Base-by-base conservation (phyloP, 257 asterid genomes). In the Jasminum sambac region DNA sequence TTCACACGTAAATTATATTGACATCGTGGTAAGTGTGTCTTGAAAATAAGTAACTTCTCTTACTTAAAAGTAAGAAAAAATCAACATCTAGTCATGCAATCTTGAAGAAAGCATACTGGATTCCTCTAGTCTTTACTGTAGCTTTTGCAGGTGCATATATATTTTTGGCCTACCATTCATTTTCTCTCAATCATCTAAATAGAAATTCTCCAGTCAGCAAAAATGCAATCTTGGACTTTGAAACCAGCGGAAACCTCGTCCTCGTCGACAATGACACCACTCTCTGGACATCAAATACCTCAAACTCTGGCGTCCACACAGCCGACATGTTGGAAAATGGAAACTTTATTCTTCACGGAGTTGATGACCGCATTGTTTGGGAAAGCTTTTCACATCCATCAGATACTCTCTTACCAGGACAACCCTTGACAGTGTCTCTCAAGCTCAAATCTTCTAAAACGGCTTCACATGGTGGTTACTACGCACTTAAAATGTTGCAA, bases 371-470 rank as follows among this genome's bases (percentile, higher is more conserved):
- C 14, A 42, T 86, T 26, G 80, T 66, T 5, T 92, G 98, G 97
- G 89, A 92, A 68, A 90, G 95, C 84, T 92, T 92, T 40, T 76
- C 86, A 0, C 85, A 85, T 63, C 98, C 98, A 50, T 92, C 97
- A 4, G 98, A 92, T 68, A 88, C 98, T 4, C 88, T 90, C 67
- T 58, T 92, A 9, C 98, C 97, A 0, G 98, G 98, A 8, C 98
- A 90, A 63, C 79, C 91, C 10, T 64, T 92, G 75, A 83, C 87
- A 0, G 95, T 60, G 26, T 75, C 86, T 30, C 76, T 72, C 0
- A 88, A 90, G 81, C 87, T 92, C 50, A 83, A 82, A 63, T 90
- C 98, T 0, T 79, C 92, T 0, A 61, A 36, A 9, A 81, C 86
- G 0, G 78, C 84, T 64, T 72, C 88, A 3, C 79, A 74, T 16